These are phyloP conservation scores for Termitomyces bulborhizus DNA, from an alignment of 768 basidiomycete species.

Conservation along the genomic window DNA sequence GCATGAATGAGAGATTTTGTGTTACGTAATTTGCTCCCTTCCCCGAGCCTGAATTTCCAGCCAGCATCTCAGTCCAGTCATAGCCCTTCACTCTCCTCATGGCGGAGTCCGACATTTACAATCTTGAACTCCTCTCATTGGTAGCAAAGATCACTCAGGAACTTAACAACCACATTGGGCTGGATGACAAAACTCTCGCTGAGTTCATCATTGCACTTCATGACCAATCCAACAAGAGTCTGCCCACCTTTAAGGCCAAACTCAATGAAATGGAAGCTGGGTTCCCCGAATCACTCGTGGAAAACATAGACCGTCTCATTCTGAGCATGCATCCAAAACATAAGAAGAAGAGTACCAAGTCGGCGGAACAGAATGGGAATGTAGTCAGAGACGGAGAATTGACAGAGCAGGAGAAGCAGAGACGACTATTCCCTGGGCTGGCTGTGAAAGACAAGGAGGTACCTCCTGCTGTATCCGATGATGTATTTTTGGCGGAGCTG, in stretches of 20 bases:
- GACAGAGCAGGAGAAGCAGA: slow-evolving; percentile 69
- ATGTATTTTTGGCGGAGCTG: slow-evolving; percentile 81
- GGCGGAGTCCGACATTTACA: slow-evolving; percentile 76
- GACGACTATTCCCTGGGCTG: slow-evolving; percentile 86
- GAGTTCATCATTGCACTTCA: slow-evolving; percentile 94
- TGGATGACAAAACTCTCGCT: slow-evolving; percentile 89
- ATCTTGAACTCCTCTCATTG: slow-evolving; percentile 89
- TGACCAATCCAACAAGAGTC: slow-evolving; percentile 66
- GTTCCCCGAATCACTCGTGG: slow-evolving; percentile 86
- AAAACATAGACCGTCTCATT: slow-evolving; percentile 92
- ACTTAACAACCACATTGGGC: slow-evolving; percentile 77
- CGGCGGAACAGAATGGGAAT: slow-evolving; percentile 28
- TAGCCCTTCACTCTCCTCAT: slow-evolving; percentile 25
- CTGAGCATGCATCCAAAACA: slow-evolving; percentile 94
- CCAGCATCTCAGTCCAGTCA: not conserved
- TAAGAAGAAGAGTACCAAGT: slow-evolving; percentile 62
- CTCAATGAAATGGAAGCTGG: slow-evolving; percentile 72
- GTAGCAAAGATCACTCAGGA: slow-evolving; percentile 92
- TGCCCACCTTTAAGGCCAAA: slow-evolving; percentile 76
- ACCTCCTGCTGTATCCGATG: slow-evolving; percentile 55
- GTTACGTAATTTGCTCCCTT: slow-evolving; percentile 10
- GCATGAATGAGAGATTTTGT: slow-evolving; percentile 32
- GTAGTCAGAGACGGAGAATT: slow-evolving; percentile 28
- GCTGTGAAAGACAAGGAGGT: slow-evolving; percentile 73
- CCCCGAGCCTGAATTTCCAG: not conserved